These are phyloP conservation scores for Leccinum ochraceum DNA, from an alignment of 768 basidiomycete genomes.

Conservation along the genomic window DNA sequence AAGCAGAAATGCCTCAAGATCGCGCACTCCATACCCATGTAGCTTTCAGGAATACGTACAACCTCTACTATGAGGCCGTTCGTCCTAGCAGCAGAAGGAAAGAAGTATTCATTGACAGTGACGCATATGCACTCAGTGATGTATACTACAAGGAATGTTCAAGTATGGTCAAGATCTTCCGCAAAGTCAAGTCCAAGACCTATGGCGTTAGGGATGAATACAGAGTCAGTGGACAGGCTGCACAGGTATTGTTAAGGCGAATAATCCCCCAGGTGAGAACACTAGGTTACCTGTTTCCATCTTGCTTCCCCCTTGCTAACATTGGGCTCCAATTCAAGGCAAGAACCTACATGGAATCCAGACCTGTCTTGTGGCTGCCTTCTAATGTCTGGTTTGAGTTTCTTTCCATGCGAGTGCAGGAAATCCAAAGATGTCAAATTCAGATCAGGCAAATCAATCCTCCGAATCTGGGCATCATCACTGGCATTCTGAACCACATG, in stretches of 20 bases:
- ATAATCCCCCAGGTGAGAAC: slow-evolving; percentile 2
- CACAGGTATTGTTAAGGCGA: not conserved
- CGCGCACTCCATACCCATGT: slow-evolving; percentile 7
- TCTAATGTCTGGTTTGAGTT: slow-evolving; percentile 7
- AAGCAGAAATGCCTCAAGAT: slow-evolving; percentile 18
- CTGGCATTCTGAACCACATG: slow-evolving; percentile 2
- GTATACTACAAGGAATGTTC: not conserved
- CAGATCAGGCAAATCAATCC: not conserved
- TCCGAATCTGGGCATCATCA: slow-evolving; percentile 10
- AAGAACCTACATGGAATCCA: not conserved
- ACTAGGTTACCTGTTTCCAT: too few species aligned
- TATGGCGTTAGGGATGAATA: slow-evolving; percentile 7
- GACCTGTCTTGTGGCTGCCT: slow-evolving; percentile 6
- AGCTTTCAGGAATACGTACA: slow-evolving; percentile 18
- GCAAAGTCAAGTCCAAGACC: not conserved
- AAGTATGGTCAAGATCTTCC: not conserved
- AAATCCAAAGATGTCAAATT: slow-evolving; percentile 6
- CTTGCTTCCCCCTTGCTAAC: too few species aligned
- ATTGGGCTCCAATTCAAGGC: slow-evolving; percentile 1
- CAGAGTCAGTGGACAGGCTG: slow-evolving; percentile 9
- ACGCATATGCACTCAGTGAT: slow-evolving; percentile 12
- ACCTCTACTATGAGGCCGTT: slow-evolving; percentile 16
- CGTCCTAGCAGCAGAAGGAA: slow-evolving; percentile 6
- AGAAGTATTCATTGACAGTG: not conserved
- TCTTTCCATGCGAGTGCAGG: not conserved